Conservation (phyloP, 108 stramenopile genomes). For the Pseudonitzschia delicatissima region DNA sequence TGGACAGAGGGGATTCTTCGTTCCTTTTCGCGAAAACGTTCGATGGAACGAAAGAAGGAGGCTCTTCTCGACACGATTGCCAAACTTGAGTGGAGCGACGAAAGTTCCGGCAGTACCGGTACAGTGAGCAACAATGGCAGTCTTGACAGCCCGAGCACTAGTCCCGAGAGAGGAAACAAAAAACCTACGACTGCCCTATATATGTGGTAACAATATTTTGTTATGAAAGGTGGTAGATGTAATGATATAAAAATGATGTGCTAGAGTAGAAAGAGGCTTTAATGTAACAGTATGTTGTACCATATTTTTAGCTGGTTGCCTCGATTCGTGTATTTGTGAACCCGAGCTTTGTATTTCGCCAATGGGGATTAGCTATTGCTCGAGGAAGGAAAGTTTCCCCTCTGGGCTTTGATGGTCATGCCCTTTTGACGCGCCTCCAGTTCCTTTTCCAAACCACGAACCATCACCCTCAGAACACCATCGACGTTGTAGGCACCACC, state of each 20-base stretch:
- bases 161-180: too few species aligned
- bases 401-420: conserved; percentile 11
- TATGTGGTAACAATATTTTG: too few species aligned
- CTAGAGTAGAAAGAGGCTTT: background rate
- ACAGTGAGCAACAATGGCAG: too few species aligned
- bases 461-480: conserved; percentile 74
- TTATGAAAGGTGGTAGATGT: too few species aligned
- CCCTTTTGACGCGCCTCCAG: conserved; percentile 65
- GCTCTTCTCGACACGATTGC: too few species aligned
- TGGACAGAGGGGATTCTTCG: too few species aligned
- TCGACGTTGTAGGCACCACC: conserved; percentile 91
- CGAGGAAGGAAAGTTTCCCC: conserved; percentile 7
- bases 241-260: background rate
- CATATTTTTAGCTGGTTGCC: background rate
- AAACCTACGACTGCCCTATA: too few species aligned
- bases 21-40: too few species aligned
- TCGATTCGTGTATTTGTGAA: background rate
- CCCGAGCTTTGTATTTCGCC: background rate
- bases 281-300: background rate
- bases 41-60: too few species aligned
- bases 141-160: too few species aligned
- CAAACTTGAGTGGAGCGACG: too few species aligned
- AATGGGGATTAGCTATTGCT: background rate
- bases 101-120: too few species aligned
- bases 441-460: conserved; percentile 80